Conservation (phyloP, 352 stramenopile genomes). For the Globisporangium abappressorium region DNA sequence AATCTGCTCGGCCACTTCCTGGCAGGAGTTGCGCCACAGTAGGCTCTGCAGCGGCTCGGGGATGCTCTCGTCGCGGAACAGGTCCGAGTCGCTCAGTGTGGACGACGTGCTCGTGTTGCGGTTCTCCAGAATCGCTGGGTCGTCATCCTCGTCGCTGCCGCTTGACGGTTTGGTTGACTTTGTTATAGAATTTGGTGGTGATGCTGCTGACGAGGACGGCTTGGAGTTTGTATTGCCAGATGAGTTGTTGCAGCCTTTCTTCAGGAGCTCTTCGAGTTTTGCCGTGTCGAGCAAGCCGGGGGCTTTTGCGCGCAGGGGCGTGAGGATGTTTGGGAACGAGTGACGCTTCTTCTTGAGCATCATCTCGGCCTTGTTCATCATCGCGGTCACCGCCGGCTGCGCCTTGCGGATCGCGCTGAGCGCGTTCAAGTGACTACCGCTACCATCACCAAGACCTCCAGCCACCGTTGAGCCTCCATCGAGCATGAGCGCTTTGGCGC, state of each 20-base stretch:
- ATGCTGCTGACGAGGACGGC: not conserved
- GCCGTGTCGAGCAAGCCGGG: conserved; percentile 9
- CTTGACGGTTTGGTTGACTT: conserved; percentile 3
- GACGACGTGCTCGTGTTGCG: conserved; percentile 18
- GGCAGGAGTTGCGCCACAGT: conserved; percentile 49
- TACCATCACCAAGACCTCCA: not conserved
- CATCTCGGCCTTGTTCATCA: conserved; percentile 23
- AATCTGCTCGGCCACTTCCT: conserved; percentile 60
- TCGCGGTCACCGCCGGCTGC: conserved; percentile 21
- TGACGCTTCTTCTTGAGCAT: conserved; percentile 53
- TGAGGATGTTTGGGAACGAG: conserved; percentile 63
- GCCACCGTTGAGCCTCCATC: not conserved
- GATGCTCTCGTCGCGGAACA: conserved; percentile 41
- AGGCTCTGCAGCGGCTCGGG: conserved; percentile 40
- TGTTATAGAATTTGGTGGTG: not conserved
- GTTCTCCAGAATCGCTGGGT: conserved; percentile 4
- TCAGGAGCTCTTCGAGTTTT: conserved; percentile 13
- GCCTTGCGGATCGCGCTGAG: conserved; percentile 3
- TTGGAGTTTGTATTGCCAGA: conserved; percentile 6
- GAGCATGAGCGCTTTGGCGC: conserved; percentile 10
- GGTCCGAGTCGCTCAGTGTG: conserved; percentile 33
- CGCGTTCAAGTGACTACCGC: not conserved
- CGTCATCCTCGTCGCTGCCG: conserved; percentile 5
- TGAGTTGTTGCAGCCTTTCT: not conserved
- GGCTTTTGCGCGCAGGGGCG: conserved; percentile 16